Percentiles rank a stretch among this genome's conserved stretches.
Evolutionary conservation across 331 rosid species (phyloP).

Genomic region (Erythrophleum ivorense): DNA sequence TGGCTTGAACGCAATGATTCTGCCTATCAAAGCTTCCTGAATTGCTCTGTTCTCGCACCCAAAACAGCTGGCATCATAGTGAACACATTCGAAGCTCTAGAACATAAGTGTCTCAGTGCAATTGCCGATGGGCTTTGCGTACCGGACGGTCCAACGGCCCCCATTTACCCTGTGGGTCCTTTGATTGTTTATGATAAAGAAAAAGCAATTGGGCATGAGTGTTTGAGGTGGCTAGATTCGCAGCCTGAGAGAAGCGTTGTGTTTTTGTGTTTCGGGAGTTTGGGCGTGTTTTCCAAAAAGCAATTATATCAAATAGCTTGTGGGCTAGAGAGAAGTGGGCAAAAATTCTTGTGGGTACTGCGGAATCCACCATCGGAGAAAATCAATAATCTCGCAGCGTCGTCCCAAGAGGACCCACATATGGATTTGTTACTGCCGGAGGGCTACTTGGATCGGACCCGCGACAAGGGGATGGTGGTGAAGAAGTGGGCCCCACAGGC

Average conservation of each 20-base stretch:
- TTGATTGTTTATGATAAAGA: slow-evolving; percentile 24
- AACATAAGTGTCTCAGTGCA: not conserved
- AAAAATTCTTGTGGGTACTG: slow-evolving; percentile 59
- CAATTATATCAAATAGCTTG: slow-evolving; percentile 46
- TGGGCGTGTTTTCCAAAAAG: slow-evolving; percentile 45
- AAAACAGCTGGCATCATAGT: not conserved
- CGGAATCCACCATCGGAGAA: slow-evolving; percentile 25
- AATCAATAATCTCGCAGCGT: not conserved
- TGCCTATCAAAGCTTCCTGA: not conserved
- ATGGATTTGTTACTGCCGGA: slow-evolving; percentile 50
- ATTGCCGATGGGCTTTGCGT: slow-evolving; percentile 36
- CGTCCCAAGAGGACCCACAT: slow-evolving; percentile 16
- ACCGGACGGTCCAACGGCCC: slow-evolving; percentile 40
- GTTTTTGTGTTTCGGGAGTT: slow-evolving; percentile 58
- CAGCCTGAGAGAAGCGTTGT: slow-evolving; percentile 47
- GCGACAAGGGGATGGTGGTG: slow-evolving; percentile 52
- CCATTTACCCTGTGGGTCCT: slow-evolving; percentile 52
- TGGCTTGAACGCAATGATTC: not conserved
- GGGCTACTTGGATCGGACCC: slow-evolving; percentile 57
- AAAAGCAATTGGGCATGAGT: not conserved
- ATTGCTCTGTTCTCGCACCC: not conserved
- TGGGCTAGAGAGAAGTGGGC: slow-evolving; percentile 51
- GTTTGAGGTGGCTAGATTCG: slow-evolving; percentile 30
- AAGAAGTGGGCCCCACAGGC: slow-evolving; percentile 65
- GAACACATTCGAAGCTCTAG: not conserved